Conservation (phyloP, 2,329 filamentous ascomycete genomes). For the Paracorniculantispora psalliotae region DNA sequence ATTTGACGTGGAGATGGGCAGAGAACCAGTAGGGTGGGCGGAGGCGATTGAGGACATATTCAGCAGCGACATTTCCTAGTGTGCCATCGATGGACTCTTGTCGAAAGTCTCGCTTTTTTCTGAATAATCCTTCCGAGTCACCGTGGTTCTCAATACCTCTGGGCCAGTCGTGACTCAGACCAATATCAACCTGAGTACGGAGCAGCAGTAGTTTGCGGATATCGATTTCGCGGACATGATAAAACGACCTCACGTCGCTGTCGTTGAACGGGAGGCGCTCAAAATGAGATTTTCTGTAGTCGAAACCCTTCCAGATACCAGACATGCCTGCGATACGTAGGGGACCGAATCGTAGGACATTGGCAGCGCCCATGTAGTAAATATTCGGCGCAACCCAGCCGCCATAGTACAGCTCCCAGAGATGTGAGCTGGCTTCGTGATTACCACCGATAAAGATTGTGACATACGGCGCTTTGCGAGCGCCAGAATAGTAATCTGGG, state of each 20-base stretch:
- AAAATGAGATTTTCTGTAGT: conserved; percentile 78
- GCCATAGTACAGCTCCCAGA: conserved; percentile 91
- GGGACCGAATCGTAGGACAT: conserved; percentile 77
- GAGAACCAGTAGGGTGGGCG: conserved; percentile 87
- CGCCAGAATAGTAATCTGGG: conserved; percentile 85
- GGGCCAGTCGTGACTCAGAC: conserved; percentile 95
- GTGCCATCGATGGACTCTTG: conserved; percentile 69
- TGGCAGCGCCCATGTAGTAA: conserved; percentile 92
- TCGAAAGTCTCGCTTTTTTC: conserved; percentile 68
- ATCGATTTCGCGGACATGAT: conserved; percentile 86
- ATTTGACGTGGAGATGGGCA: conserved; percentile 89
- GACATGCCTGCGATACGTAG: conserved; percentile 85
- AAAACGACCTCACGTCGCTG: conserved; percentile 74
- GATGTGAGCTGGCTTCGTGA: conserved; percentile 85
- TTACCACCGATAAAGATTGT: conserved; percentile 94
- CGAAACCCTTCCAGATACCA: conserved; percentile 90
- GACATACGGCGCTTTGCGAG: conserved; percentile 71
- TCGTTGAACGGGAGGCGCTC: conserved; percentile 81
- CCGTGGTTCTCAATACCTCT: conserved; percentile 75
- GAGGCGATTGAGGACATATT: conserved; percentile 73
- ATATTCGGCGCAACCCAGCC: conserved; percentile 97
- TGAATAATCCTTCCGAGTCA: conserved; percentile 62
- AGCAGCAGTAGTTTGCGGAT: conserved; percentile 83
- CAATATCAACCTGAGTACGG: conserved; percentile 83
- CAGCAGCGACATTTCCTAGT: conserved; percentile 75